Evolutionary conservation across 2,329 filamentous ascomycete genomes (phyloP), one percentile per base, ranked within the genome.

Genomic region (Tolypocladium cylindrosporum): DNA sequence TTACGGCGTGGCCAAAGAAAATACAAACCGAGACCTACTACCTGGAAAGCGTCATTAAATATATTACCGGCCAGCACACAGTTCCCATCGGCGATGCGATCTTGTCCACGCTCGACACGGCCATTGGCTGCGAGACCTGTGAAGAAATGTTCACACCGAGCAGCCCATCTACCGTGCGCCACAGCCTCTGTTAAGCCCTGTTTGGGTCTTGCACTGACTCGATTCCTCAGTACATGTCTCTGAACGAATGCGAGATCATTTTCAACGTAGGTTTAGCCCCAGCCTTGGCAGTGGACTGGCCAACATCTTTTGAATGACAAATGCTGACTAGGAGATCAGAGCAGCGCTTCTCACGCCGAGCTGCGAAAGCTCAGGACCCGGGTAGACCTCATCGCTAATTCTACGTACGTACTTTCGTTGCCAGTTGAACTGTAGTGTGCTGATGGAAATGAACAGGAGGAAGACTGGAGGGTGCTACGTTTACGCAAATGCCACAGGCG

Each of bases 231-330:
- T 57, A 57, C 48, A 66, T 69, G 60, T 62, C 61, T 39, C 31
- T 57, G 6, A 79, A 85, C 65, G 89, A 89, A 4, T 82, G 84
- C 10, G 89, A 90, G 66, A 84, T 90, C 59, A 80, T 89, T 61
- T 82, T 83, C 10, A 92, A 92, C 69, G 41, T 43, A 43, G 34
- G 34, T 36, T 8, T 36, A 36, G 8, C 34, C 34, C 9, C 34
- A 10, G 10, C 34, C 34, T 10, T 2, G 34, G 34, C 8, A 36
- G 34, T 10, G 34, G 34, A 36, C 34, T 36, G 9, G 9, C 34
- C 34, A 10, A 10, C 34, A 36, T 36, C 34, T 2, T 36, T 36
- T 36, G 1, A 36, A 36, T 36, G 34, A 11, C 8, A 36, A 36
- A 2, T 36, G 34, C 10, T 36, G 10, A 36, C 9, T 36, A 9